These are phyloP conservation scores for Penicillium steckii DNA, from an alignment of 495 filamentous ascomycete genomes.

Conservation along the genomic window DNA sequence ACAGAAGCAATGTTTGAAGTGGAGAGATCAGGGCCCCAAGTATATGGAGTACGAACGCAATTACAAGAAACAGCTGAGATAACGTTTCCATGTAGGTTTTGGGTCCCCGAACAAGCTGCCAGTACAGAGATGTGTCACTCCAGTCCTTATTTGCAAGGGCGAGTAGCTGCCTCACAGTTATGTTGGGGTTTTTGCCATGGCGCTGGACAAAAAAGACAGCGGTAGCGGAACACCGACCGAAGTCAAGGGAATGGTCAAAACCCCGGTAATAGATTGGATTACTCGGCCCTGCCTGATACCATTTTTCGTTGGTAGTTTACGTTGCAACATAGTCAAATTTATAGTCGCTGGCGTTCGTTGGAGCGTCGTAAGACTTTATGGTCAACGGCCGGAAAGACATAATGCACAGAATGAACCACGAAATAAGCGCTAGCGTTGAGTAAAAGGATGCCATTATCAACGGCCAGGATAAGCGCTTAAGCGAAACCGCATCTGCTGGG, in stretches of 20 bases:
- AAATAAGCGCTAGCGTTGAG: background rate
- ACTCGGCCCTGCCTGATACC: constrained; percentile 24
- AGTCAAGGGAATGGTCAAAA: constrained; percentile 28
- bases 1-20: constrained; percentile 22
- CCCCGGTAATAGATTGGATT: constrained; percentile 16
- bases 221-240: constrained; percentile 25
- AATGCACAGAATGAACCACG: background rate
- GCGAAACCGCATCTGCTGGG: too few species aligned
- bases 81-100: background rate
- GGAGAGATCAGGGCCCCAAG: constrained; percentile 22
- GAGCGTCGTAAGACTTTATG: background rate
- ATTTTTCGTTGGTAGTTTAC: constrained; percentile 3
- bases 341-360: background rate
- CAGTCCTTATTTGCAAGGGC: constrained; percentile 28
- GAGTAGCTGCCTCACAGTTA: constrained; percentile 16
- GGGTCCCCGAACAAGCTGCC: background rate
- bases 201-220: constrained; percentile 26
- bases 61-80: constrained; percentile 16
- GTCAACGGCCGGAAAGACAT: background rate
- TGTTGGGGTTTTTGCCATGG: constrained; percentile 3
- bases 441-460: too few species aligned
- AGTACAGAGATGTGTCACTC: constrained; percentile 9
- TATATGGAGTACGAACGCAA: constrained; percentile 16
- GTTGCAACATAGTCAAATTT: background rate
- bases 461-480: too few species aligned